These are phyloP conservation scores for Starmerella sp. DNA, from an alignment of 805 yeast species.

Conservation along the genomic window DNA sequence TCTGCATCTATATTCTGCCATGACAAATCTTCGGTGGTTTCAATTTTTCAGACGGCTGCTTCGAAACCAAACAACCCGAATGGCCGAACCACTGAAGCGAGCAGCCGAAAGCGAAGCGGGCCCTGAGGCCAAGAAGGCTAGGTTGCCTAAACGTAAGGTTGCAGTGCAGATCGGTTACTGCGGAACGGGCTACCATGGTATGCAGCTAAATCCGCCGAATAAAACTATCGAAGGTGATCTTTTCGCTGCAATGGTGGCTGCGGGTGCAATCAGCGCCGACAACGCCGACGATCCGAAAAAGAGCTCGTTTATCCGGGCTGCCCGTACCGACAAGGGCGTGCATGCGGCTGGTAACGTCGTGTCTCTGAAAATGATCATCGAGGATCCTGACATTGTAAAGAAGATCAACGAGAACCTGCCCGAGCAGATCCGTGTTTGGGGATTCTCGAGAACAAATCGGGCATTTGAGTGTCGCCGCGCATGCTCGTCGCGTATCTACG, in stretches of 20 bases:
- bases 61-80: neutral
- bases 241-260: conserved; percentile 67
- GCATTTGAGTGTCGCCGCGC: conserved; percentile 88
- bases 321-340: conserved; percentile 87
- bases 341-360: conserved; percentile 95
- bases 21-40: conserved; percentile 2
- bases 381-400: conserved; percentile 60
- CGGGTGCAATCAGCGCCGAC: conserved; percentile 80
- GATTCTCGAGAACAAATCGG: conserved; percentile 75
- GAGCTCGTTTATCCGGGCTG: conserved; percentile 54
- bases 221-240: conserved; percentile 85
- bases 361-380: conserved; percentile 71
- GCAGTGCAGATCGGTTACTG: conserved; percentile 89
- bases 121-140: conserved; percentile 12
- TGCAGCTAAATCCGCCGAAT: conserved; percentile 83
- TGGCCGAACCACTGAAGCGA: conserved; percentile 10
- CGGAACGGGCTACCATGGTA: conserved; percentile 93
- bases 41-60: conserved; percentile 6
- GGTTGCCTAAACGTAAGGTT: conserved; percentile 64
- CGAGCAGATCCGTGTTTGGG: conserved; percentile 85
- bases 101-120: conserved; percentile 8
- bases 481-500: conserved; percentile 94
- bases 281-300: conserved; percentile 83
- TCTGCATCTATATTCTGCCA: neutral
- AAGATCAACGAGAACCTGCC: conserved; percentile 72